Conservation (phyloP, 2,329 filamentous ascomycete genomes). For the Huntiella decipiens region DNA sequence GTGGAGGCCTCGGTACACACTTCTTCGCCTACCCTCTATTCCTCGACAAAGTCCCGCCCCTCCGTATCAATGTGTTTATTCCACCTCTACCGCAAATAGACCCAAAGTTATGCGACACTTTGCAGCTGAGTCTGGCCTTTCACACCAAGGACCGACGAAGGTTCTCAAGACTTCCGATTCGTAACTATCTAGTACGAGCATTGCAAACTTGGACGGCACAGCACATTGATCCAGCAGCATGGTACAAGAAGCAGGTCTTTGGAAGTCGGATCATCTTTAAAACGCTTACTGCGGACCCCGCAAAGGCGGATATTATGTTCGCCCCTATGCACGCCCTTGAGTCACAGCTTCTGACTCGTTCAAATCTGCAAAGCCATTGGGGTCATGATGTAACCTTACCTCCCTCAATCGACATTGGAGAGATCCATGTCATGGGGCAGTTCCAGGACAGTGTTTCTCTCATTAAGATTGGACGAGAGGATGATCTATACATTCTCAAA, state of each 20-base stretch:
- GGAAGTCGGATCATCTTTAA: conserved; percentile 38
- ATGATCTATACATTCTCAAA: conserved; percentile 31
- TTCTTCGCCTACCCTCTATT: conserved; percentile 38
- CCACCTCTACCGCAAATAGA: conserved; percentile 28
- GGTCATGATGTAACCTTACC: conserved; percentile 23
- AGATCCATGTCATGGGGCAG: conserved; percentile 31
- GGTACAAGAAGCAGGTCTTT: conserved; percentile 32
- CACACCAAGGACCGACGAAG: conserved; percentile 32
- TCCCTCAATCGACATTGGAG: conserved; percentile 27
- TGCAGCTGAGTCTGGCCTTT: conserved; percentile 33
- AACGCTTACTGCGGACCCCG: conserved; percentile 28
- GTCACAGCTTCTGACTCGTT: conserved; percentile 27
- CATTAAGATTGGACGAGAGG: conserved; percentile 22
- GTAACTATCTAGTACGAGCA: conserved; percentile 33
- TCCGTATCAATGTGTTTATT: conserved; percentile 40
- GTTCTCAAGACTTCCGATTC: conserved; percentile 30
- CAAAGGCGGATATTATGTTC: conserved; percentile 26
- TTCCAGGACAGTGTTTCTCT: conserved; percentile 41
- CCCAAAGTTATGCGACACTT: conserved; percentile 23
- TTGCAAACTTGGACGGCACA: conserved; percentile 31
- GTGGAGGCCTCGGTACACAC: conserved; percentile 36
- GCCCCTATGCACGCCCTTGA: conserved; percentile 34
- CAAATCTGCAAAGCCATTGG: conserved; percentile 26
- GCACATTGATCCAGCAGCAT: conserved; percentile 15
- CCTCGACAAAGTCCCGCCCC: conserved; percentile 25